Evolutionary conservation across 2,329 filamentous ascomycete species (phyloP).

Genomic region (Talaromyces sp.): DNA sequence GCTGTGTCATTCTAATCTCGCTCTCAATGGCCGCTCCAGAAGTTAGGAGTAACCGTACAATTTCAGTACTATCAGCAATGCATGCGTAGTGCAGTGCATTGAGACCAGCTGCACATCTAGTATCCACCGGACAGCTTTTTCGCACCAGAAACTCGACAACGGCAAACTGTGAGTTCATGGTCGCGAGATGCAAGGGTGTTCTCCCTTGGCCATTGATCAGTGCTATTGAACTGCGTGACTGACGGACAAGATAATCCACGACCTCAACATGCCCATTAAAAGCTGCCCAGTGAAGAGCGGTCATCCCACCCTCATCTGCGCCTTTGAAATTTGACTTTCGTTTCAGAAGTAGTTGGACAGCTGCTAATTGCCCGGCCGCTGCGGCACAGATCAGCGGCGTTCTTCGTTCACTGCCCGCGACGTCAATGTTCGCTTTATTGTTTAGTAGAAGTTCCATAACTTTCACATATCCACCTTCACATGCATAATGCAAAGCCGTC

Average conservation of each 20-base stretch:
- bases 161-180: slow-evolving; percentile 35
- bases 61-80: slow-evolving; percentile 28
- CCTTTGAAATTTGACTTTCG: slow-evolving; percentile 29
- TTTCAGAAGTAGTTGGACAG: slow-evolving; percentile 32
- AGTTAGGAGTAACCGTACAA: slow-evolving; percentile 33
- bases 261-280: slow-evolving; percentile 39
- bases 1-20: slow-evolving; percentile 25
- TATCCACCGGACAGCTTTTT: slow-evolving; percentile 30
- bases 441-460: slow-evolving; percentile 31
- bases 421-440: slow-evolving; percentile 33
- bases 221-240: slow-evolving; percentile 29
- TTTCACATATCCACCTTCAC: slow-evolving; percentile 29
- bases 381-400: slow-evolving; percentile 39
- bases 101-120: slow-evolving; percentile 29
- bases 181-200: slow-evolving; percentile 37
- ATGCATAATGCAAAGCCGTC: slow-evolving; percentile 37
- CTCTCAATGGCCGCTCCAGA: slow-evolving; percentile 36
- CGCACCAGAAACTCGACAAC: slow-evolving; percentile 39
- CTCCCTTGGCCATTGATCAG: slow-evolving; percentile 30
- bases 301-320: slow-evolving; percentile 36
- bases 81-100: slow-evolving; percentile 41
- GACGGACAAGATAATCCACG: slow-evolving; percentile 29
- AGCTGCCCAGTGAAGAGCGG: slow-evolving; percentile 38
- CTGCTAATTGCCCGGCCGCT: slow-evolving; percentile 27
- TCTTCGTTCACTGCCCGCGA: slow-evolving; percentile 27